These are phyloP conservation scores for Neurospora sp. DNA, from an alignment of 2,329 filamentous ascomycete genomes.

Conservation along the genomic window DNA sequence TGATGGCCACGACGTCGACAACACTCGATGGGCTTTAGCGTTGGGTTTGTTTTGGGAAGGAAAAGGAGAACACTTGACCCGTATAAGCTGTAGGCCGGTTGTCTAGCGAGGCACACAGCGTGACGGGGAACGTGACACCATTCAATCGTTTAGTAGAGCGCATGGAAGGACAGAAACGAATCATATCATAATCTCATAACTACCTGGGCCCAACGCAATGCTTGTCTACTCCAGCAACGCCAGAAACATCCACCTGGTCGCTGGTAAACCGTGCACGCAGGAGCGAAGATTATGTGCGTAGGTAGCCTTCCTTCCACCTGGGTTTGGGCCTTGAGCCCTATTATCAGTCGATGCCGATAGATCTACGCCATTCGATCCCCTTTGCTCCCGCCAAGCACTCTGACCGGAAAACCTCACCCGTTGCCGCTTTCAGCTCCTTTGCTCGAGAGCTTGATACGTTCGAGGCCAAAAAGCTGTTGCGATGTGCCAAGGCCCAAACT, in stretches of 20 bases:
- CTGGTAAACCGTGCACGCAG: not conserved
- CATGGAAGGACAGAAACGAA: not conserved
- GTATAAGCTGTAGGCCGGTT: not conserved
- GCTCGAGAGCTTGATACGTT: not conserved
- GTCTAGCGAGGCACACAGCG: not conserved
- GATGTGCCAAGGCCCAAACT: not conserved
- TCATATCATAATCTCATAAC: not conserved
- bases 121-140: not conserved
- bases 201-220: not conserved
- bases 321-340: not conserved
- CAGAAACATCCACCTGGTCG: not conserved
- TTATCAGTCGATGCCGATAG: not conserved
- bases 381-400: not conserved
- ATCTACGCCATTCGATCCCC: not conserved
- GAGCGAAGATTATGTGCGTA: not conserved
- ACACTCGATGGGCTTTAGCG: not conserved
- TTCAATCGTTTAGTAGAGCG: not conserved
- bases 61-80: not conserved
- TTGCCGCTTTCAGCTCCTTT: not conserved
- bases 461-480: not conserved
- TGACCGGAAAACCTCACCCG: not conserved
- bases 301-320: not conserved
- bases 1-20: not conserved
- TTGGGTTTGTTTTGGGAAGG: not conserved
- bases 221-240: not conserved